Evolutionary conservation across 495 filamentous ascomycete genomes (phyloP), one percentile per base, ranked within the genome.

Genomic region (Hypoxylon rickii): DNA sequence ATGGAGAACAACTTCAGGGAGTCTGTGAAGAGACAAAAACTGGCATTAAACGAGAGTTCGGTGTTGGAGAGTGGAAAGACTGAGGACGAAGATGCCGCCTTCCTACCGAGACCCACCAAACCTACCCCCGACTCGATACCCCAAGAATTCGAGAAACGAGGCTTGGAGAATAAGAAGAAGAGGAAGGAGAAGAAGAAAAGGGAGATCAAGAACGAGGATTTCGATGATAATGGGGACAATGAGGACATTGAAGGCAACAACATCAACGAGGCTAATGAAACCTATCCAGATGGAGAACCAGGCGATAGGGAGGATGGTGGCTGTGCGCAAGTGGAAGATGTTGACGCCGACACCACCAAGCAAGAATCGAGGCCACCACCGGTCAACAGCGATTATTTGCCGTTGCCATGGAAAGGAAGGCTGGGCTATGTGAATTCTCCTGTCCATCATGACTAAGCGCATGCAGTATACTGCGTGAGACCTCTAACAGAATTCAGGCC

Each of bases 401-500:
- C 93, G 2, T 71, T 96, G 12, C 93, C 90, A 0, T 97, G 93
- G 93, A 94, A 91, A 76, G 94, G 93, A 1, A 79, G 93, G 31
- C 70, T 97, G 51, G 92, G 93, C 38, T 96, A 94, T 79, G 92
- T 94, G 67, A 77, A 85, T 76, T 31, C 40, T 43, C 37, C 58
- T 20, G 29, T 16, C 6, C 36, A 13, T 7, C 36, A 58, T 47
- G 13, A 26, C 20, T 40, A 39, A 58, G 46, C 43, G 13, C 38
- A 38, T 45, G 12, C 22, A 31, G 10, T 34, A 7, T 15, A 15
- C 15, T 18, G 19, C 18, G 20, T 38, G 0, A 5, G 24, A 33
- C 47, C 7, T 52, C 64, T 65, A 65, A 70, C 65, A 15, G 58
- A 21, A 20, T 0, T 16, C 29, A 91, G 88, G 90, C 92, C 17